These are phyloP conservation scores for Cupressus sempervirens DNA, from an alignment of 75 land plant genomes.

Conservation along the genomic window DNA sequence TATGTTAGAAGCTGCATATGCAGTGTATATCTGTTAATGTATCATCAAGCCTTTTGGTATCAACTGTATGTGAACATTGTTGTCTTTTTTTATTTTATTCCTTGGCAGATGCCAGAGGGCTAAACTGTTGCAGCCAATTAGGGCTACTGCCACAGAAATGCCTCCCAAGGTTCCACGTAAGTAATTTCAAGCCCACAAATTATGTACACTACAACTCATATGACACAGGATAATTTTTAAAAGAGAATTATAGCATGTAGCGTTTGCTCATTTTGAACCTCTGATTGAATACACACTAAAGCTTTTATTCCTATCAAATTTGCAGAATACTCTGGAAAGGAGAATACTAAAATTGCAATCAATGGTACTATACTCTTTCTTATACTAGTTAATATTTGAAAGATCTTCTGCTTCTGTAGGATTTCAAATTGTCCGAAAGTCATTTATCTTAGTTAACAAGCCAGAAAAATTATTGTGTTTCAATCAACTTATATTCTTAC, in stretches of 20 bases:
- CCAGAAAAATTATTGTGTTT: not conserved
- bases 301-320: not conserved
- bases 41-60: not conserved
- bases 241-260: not conserved
- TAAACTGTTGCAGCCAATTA: conserved; percentile 34
- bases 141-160: conserved; percentile 53
- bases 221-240: not conserved
- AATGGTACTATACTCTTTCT: conserved; percentile 31
- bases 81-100: not conserved
- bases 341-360: conserved; percentile 52
- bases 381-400: not conserved
- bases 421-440: not conserved
- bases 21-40: not conserved
- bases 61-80: not conserved
- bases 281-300: not conserved
- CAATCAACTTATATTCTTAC: not conserved
- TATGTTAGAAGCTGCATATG: not conserved
- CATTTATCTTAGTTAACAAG: not conserved
- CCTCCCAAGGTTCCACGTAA: conserved; percentile 47
- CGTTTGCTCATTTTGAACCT: not conserved
- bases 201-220: not conserved
- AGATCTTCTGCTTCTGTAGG: not conserved
- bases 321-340: conserved; percentile 33
- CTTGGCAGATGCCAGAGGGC: conserved; percentile 17
- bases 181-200: not conserved